Conservation (phyloP, 208 protist species). For the Porcisia hertigi region DNA sequence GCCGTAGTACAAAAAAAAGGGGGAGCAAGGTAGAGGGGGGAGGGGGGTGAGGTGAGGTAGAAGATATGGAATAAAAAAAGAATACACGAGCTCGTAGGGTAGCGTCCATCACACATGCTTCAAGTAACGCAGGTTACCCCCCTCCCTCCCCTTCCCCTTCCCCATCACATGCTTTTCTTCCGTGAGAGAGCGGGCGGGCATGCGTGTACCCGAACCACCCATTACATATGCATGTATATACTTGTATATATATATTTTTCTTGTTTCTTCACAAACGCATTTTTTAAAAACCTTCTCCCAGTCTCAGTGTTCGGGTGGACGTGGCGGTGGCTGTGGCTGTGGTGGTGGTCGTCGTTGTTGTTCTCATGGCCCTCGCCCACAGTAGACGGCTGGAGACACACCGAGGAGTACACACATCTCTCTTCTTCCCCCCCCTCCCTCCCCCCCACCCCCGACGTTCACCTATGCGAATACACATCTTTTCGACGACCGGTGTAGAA, state of each 20-base stretch:
- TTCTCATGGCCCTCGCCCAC: not conserved
- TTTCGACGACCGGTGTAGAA: not conserved
- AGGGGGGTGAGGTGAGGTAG: too few relatives aligned
- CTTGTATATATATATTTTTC: not conserved
- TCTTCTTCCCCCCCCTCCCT: not conserved
- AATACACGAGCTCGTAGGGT: too few relatives aligned
- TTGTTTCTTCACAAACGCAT: conserved; percentile 5
- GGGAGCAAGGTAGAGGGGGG: too few relatives aligned
- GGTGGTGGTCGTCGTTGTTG: not conserved
- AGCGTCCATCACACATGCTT: not conserved
- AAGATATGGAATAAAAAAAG: too few relatives aligned
- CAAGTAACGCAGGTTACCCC: not conserved
- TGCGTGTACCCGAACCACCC: not conserved
- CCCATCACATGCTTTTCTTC: too few relatives aligned
- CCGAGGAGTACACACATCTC: conserved; percentile 1
- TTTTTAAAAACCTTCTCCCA: too few relatives aligned
- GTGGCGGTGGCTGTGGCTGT: too few relatives aligned
- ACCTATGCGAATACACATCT: not conserved
- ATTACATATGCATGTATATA: not conserved
- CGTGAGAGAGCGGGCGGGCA: not conserved
- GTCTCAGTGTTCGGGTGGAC: too few relatives aligned
- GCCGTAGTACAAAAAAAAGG: not conserved
- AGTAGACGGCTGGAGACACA: not conserved
- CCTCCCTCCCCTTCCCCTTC: too few relatives aligned
- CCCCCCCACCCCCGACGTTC: not conserved